Evolutionary conservation across 805 yeast genomes (phyloP).

Genomic region (Candida pseudoglaebosa): DNA sequence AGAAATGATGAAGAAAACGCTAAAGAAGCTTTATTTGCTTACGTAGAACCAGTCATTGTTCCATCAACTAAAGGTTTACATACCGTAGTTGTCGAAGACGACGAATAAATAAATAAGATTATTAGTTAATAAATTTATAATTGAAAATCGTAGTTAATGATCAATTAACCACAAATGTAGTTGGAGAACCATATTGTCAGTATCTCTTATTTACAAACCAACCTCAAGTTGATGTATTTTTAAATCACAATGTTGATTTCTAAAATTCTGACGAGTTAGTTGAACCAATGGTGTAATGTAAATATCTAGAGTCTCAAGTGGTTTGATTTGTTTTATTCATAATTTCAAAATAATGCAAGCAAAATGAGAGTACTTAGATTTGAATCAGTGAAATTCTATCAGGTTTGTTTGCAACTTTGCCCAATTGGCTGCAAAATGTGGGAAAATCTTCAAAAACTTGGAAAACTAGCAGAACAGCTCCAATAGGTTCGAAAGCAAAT

Average conservation of each 20-base stretch:
- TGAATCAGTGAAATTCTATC: neutral
- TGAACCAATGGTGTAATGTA: too few species aligned
- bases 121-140: slow-evolving; percentile 1
- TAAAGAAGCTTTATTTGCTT: slow-evolving; percentile 94
- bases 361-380: neutral
- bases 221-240: too few species aligned
- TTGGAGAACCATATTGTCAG: neutral
- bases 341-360: too few species aligned
- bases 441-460: neutral
- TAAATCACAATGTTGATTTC: too few species aligned
- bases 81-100: slow-evolving; percentile 90
- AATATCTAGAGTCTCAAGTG: too few species aligned
- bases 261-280: too few species aligned
- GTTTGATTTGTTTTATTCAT: too few species aligned
- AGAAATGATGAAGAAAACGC: slow-evolving; percentile 99
- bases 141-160: neutral
- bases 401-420: neutral
- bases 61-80: slow-evolving; percentile 95
- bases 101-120: slow-evolving; percentile 34
- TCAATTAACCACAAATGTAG: neutral
- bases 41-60: slow-evolving; percentile 95
- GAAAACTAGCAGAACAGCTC: neutral
- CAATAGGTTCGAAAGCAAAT: neutral
- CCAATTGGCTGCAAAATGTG: slow-evolving; percentile 1
- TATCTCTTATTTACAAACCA: neutral